Evolutionary conservation across 140 eudicot species (phyloP).

Genomic region (Erigeron philadelphicus): DNA sequence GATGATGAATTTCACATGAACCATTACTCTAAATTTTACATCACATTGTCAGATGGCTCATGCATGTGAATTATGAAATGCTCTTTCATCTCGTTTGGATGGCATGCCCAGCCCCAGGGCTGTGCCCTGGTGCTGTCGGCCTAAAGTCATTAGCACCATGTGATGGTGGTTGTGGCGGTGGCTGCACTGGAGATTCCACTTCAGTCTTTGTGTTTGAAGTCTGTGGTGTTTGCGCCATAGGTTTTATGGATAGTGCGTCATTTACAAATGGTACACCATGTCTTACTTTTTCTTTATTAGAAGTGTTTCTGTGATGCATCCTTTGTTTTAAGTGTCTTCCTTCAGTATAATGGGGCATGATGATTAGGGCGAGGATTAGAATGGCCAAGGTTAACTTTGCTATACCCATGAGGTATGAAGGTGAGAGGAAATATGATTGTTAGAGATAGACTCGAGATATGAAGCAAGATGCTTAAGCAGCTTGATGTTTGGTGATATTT

Average conservation of each 20-base stretch:
- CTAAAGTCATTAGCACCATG: slow-evolving; percentile 35
- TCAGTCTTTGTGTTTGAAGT: slow-evolving; percentile 17
- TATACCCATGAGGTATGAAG: slow-evolving; percentile 22
- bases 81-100: slow-evolving; percentile 27
- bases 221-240: slow-evolving; percentile 21
- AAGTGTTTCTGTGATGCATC: slow-evolving; percentile 8
- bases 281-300: slow-evolving; percentile 6
- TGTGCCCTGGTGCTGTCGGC: slow-evolving; percentile 39
- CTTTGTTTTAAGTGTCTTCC: slow-evolving; percentile 24
- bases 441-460: neutral
- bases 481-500: slow-evolving; percentile 19
- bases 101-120: slow-evolving; percentile 41
- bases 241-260: slow-evolving; percentile 20
- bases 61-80: slow-evolving; percentile 5
- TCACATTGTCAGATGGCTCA: slow-evolving; percentile 16
- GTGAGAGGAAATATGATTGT: neutral
- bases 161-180: slow-evolving; percentile 22
- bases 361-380: slow-evolving; percentile 25
- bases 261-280: slow-evolving; percentile 16
- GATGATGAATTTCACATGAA: slow-evolving; percentile 19
- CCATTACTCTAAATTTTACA: neutral
- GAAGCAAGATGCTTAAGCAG: slow-evolving; percentile 23
- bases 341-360: slow-evolving; percentile 8
- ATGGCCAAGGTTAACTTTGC: slow-evolving; percentile 29
- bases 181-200: slow-evolving; percentile 13